A percentile compares a stretch with the other conserved stretches of the same genome.
Conservation (phyloP, 495 filamentous ascomycete species). For the Parachaetomium inaequale region DNA sequence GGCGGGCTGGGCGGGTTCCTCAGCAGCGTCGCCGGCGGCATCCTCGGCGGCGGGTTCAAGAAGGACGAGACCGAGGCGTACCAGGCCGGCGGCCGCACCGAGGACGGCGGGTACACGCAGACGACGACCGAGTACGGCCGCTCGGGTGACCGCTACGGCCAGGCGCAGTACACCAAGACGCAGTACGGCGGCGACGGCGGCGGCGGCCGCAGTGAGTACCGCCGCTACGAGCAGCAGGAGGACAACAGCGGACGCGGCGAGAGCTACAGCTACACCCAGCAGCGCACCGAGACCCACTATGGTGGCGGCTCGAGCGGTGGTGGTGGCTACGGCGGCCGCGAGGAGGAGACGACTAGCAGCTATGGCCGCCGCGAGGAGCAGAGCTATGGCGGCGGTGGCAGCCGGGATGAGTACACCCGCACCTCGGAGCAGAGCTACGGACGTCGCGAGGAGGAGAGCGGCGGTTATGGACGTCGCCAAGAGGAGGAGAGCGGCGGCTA, state of each 20-base stretch:
- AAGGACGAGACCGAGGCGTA: constrained; percentile 43
- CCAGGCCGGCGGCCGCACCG: constrained; percentile 31
- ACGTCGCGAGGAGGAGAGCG: constrained; percentile 10
- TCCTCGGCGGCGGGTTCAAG: constrained; percentile 46
- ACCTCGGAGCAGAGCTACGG: constrained; percentile 25
- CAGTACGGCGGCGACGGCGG: constrained; percentile 41
- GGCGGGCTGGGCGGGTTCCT: constrained; percentile 43
- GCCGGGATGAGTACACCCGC: constrained; percentile 16
- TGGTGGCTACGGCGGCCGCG: constrained; percentile 22
- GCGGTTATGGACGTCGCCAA: constrained; percentile 8
- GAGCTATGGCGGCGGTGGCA: constrained; percentile 4
- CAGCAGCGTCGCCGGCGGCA: constrained; percentile 42
- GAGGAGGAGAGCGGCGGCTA: constrained; percentile 18
- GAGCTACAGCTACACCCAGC: constrained; percentile 35
- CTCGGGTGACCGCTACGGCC: constrained; percentile 45
- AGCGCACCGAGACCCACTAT: constrained; percentile 34
- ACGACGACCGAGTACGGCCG: constrained; percentile 45
- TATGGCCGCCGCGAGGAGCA: too few species aligned
- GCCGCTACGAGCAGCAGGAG: constrained; percentile 40
- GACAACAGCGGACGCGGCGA: constrained; percentile 18
- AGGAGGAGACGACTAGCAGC: too few species aligned
- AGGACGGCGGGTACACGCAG: constrained; percentile 44
- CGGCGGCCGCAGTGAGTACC: constrained; percentile 45
- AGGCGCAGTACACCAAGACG: constrained; percentile 45
- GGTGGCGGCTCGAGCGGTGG: constrained; percentile 20